These are phyloP conservation scores for Potentilla sterilis DNA, from an alignment of 306 rosid species.

Conservation along the genomic window DNA sequence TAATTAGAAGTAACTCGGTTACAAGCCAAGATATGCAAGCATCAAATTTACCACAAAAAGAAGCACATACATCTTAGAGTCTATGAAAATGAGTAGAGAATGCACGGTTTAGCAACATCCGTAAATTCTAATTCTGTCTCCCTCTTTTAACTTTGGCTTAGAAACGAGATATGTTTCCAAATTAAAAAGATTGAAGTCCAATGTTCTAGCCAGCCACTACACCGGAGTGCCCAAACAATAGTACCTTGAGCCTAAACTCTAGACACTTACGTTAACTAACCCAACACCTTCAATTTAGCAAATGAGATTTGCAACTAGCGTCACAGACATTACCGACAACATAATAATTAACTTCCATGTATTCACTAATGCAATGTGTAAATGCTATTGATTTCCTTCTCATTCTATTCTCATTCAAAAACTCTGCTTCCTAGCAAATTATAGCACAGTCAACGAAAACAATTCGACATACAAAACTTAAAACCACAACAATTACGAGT, in stretches of 20 bases:
- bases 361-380: not conserved
- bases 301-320: not conserved
- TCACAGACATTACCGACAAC: not conserved
- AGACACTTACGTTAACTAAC: not conserved
- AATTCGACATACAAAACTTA: not conserved
- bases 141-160: not conserved
- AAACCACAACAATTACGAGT: not conserved
- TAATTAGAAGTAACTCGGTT: slow-evolving; percentile 8
- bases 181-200: not conserved
- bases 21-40: slow-evolving; percentile 8
- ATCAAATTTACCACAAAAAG: slow-evolving; percentile 1
- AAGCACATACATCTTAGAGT: not conserved
- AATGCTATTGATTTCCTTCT: not conserved
- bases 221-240: not conserved
- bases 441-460: not conserved
- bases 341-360: not conserved
- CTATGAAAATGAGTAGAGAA: not conserved
- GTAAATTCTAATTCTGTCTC: not conserved
- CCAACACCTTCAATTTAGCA: not conserved
- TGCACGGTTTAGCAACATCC: not conserved
- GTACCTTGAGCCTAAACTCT: not conserved
- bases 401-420: not conserved
- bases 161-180: not conserved
- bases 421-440: not conserved
- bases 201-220: not conserved